Base-by-base conservation (phyloP, 345 rosid species). In the Cardamine resedifolia region DNA sequence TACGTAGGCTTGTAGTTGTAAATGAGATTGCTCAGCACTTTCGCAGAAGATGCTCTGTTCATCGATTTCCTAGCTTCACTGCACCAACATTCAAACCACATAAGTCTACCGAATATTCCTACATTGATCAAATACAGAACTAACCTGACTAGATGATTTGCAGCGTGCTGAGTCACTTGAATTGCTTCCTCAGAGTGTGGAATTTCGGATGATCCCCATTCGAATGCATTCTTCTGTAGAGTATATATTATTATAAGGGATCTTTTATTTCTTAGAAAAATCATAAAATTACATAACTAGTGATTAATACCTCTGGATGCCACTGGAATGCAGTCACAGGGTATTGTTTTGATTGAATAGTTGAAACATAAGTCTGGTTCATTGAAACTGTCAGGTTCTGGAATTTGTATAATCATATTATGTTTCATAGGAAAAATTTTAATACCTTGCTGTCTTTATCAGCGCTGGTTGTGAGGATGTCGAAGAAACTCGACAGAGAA, bases 131-230 rank as follows among this genome's bases (percentile, higher is more conserved):
- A 27, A 28, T 10, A 38, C 11, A 74, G 43, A 74, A 36, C 82
- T 81, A 10, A 92, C 96, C 97, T 87, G 77, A 93, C 83, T 60
- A 88, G 80, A 79, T 73, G 85, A 81, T 88, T 93, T 12, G 98
- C 97, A 31, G 84, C 88, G 31, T 85, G 85, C 51, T 93, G 98
- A 18, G 97, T 90, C 78, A 93, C 98, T 58, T 80, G 86, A 66
- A 86, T 86, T 41, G 96, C 97, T 10, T 93, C 96, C 14, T 85
- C 97, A 0, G 97, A 82, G 83, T 90, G 98, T n/a, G 98, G 98
- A 71, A 93, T 87, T 85, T 69, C 76, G 23, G 85, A 71, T 70
- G 79, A 73, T 56, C 92, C 94, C 96, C 97, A 93, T 74, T 86
- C 96, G 66, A 92, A 90, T 77, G 96, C 93, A 82, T 93, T 93